Base-by-base conservation (phyloP, 352 stramenopile genomes). In the Phytophthora hybrid region DNA sequence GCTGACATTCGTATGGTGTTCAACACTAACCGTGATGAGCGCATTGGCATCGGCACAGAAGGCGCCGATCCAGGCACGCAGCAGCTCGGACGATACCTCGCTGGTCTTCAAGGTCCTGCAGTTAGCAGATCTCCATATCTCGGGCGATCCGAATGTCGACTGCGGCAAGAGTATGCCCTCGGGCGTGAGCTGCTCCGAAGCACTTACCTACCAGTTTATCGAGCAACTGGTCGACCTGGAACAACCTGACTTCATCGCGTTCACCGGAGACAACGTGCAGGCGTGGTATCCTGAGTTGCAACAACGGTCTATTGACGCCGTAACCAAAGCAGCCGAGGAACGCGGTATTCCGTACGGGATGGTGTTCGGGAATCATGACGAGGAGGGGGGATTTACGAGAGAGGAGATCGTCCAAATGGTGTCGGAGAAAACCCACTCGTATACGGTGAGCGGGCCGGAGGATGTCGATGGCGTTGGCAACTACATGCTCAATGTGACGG, bases 321-420 rank as follows among this genome's bases (percentile, higher is more conserved):
- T 85, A 0, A 78, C 74, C 3, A 65, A 57, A 53, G 46, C 67
- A 1, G 80, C 77, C 6, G 82, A 89, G 26, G 47, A 69, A 2
- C 80, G 84, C 4, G 67, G 71, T 18, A 87, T 89, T 16, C 80
- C 82, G 34, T 91, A 87, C 62, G 75, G 71, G 4, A 82, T 88
- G 65, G 73, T 91, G 7, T 85, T 91, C 51, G 84, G 84, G 29
- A 91, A 91, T 64, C 84, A 91, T 46, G 84, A 91, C 52, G 69
- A 91, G 23, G 80, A 87, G 32, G 74, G 76, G 1, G 76, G 69
- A 2, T 82, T 80, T 18, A 66, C 66, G 2, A 58, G 78, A 51
- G 66, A 80, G 23, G 67, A 78, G 14, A 86, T 91, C 62, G 46
- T 85, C 0, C 44, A 66, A 14, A 71, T 77, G 29, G 54, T 84